These are phyloP conservation scores for Inga leiocalycina DNA, from an alignment of 306 rosid species.

Conservation along the genomic window DNA sequence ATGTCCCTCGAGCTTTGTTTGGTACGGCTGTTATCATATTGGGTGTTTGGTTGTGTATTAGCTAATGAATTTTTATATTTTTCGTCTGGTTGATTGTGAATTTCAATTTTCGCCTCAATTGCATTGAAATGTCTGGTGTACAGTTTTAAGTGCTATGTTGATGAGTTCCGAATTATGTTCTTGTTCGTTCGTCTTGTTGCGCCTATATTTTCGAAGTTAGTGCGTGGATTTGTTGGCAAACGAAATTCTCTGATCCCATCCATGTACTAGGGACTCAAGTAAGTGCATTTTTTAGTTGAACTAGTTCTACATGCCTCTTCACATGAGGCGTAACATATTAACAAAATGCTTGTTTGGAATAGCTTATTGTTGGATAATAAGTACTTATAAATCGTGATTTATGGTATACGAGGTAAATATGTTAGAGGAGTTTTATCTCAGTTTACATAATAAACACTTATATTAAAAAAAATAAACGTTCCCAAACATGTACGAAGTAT, in stretches of 20 bases:
- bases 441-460: no score
- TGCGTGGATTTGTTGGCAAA: neutral
- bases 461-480: no score
- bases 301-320: no score
- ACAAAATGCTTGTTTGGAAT: no score
- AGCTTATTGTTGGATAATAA: no score
- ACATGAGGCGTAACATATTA: no score
- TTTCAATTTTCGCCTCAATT: neutral
- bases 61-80: conserved; percentile 10
- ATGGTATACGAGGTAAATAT: no score
- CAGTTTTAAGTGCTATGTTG: neutral
- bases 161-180: neutral
- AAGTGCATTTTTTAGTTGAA: no score
- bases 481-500: no score
- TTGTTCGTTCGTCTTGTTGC: neutral
- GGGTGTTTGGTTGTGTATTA: conserved; percentile 79
- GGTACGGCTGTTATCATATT: conserved; percentile 73
- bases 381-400: no score
- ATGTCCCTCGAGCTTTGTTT: conserved; percentile 56
- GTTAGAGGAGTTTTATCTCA: no score
- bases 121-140: neutral
- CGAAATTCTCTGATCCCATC: neutral
- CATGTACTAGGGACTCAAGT: no score
- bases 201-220: neutral
- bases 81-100: neutral